Percentiles rank a stretch among this genome's conserved stretches.
phyloP scores from a whole-genome alignment of 306 rosid species.

The Sindora glabra region DNA sequence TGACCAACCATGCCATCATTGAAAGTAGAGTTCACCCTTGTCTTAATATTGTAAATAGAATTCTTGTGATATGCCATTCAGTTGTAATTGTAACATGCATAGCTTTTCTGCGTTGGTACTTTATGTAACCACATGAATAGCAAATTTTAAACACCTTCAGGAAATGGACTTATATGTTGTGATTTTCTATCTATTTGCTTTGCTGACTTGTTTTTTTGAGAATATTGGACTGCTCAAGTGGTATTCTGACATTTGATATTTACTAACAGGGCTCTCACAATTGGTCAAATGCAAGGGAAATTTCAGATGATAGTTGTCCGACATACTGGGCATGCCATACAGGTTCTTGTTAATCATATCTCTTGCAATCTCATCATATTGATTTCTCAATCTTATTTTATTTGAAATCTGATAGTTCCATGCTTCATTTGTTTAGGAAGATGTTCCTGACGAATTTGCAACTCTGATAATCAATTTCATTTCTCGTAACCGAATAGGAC shows the following conservation, averaged over 20 bases:
- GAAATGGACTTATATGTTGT: background rate
- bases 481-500: conserved; percentile 77
- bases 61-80: background rate
- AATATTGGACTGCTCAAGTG: conserved; percentile 9
- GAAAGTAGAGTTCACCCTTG: background rate
- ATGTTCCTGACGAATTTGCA: conserved; percentile 87
- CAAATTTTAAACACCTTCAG: background rate
- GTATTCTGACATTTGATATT: conserved; percentile 15
- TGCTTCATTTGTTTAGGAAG: conserved; percentile 55
- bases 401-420: conserved; percentile 10
- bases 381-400: background rate
- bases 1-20: background rate
- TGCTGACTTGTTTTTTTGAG: background rate
- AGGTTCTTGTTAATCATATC: conserved; percentile 34
- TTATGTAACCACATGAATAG: background rate
- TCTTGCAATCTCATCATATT: background rate
- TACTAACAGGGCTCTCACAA: conserved; percentile 71
- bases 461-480: conserved; percentile 57
- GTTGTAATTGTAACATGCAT: background rate
- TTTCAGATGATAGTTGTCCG: conserved; percentile 88
- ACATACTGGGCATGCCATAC: conserved; percentile 94
- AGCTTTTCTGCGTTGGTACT: background rate
- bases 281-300: conserved; percentile 99
- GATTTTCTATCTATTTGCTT: background rate
- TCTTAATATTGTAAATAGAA: background rate